These are phyloP conservation scores for Calvatia gigantea DNA, from an alignment of 768 basidiomycete genomes.

Conservation along the genomic window DNA sequence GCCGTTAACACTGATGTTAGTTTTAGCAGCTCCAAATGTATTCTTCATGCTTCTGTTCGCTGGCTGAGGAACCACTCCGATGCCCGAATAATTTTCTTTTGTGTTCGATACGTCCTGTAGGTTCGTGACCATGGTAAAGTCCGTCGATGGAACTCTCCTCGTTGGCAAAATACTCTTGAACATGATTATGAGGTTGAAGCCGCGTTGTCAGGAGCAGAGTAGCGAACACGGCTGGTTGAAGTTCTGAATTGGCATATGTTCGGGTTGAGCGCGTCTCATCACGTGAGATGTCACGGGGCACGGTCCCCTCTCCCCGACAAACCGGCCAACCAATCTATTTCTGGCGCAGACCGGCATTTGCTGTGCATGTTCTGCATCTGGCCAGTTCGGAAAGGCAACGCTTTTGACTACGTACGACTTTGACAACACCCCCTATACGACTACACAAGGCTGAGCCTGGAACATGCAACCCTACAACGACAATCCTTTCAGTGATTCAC, in stretches of 20 bases:
- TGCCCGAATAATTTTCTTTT: constrained; percentile 66
- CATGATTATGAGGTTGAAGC: constrained; percentile 41
- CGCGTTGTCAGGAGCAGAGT: constrained; percentile 3
- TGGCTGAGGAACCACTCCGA: constrained; percentile 18
- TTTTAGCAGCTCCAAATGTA: constrained; percentile 30
- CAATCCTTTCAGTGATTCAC: constrained; percentile 5
- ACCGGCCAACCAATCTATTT: background rate
- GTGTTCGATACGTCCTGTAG: constrained; percentile 44
- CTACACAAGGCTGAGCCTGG: background rate
- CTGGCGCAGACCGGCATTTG: background rate
- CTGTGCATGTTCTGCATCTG: background rate
- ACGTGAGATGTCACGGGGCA: constrained; percentile 22
- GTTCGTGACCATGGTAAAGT: constrained; percentile 71
- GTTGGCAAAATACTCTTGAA: constrained; percentile 79
- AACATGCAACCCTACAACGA: constrained; percentile 8
- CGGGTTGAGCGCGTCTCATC: constrained; percentile 30
- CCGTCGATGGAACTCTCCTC: constrained; percentile 60
- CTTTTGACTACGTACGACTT: background rate
- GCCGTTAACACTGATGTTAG: constrained; percentile 39
- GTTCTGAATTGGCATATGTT: constrained; percentile 30
- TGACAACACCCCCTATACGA: background rate
- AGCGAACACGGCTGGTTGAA: no score
- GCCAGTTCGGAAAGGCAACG: background rate
- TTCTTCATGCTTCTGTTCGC: constrained; percentile 20
- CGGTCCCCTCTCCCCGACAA: background rate